phyloP scores from a whole-genome alignment of 2,329 filamentous ascomycete genomes.

The Colletotrichum trifolii region DNA sequence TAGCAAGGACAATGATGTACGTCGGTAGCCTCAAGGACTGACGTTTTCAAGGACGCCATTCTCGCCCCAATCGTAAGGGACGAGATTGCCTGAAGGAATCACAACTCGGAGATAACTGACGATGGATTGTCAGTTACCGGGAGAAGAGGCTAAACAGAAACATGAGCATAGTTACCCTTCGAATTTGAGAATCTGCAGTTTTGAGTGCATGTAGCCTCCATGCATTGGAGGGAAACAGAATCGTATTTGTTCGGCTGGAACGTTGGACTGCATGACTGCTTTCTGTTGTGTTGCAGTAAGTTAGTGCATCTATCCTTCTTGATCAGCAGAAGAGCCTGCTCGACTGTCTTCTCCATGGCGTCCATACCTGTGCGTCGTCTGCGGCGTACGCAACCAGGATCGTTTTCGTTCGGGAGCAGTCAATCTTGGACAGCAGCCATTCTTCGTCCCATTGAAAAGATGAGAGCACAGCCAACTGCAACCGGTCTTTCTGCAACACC shows the following conservation, averaged over 20 bases:
- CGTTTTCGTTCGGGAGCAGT: conserved; percentile 70
- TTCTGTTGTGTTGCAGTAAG: conserved; percentile 49
- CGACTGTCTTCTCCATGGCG: background rate
- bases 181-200: conserved; percentile 88
- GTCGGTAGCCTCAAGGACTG: conserved; percentile 40
- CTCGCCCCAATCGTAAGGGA: conserved; percentile 91
- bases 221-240: conserved; percentile 88
- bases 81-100: conserved; percentile 88
- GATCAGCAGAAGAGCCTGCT: no score
- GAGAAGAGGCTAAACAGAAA: conserved; percentile 1
- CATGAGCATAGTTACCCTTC: conserved; percentile 19
- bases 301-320: no score
- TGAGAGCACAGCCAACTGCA: conserved; percentile 84
- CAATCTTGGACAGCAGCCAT: conserved; percentile 81
- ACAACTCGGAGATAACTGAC: conserved; percentile 78
- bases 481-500: conserved; percentile 76
- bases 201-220: conserved; percentile 89
- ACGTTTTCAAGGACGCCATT: conserved; percentile 87
- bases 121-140: background rate
- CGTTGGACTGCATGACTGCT: conserved; percentile 59
- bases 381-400: conserved; percentile 68
- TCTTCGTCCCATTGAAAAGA: conserved; percentile 88
- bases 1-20: conserved; percentile 20
- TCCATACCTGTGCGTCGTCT: conserved; percentile 62
- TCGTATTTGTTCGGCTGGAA: conserved; percentile 65